These are phyloP conservation scores for Plantago coronopus DNA, from an alignment of 305 asterid species.

Conservation along the genomic window DNA sequence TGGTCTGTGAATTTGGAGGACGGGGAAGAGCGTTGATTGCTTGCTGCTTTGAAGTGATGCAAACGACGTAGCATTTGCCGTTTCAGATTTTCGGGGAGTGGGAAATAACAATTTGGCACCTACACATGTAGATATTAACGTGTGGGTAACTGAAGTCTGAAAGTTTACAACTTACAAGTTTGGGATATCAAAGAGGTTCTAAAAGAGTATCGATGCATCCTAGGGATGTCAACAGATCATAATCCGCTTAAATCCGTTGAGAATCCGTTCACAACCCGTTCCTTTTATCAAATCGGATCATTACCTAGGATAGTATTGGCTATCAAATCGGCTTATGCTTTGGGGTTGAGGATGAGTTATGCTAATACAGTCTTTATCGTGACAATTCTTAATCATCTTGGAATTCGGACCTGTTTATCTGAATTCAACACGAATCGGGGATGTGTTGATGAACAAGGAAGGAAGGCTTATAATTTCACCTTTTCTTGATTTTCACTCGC, in stretches of 20 bases:
- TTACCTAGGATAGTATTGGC: no score
- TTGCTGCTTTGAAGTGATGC: background rate
- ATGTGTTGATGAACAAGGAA: conserved; percentile 53
- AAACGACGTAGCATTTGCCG: background rate
- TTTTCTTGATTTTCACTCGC: conserved; percentile 48
- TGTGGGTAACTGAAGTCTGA: no score
- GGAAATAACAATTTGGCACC: background rate
- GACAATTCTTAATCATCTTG: conserved; percentile 66
- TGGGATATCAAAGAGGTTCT: no score
- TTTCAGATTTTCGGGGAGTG: background rate
- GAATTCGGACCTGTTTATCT: conserved; percentile 47
- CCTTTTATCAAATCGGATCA: no score
- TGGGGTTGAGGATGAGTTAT: no score
- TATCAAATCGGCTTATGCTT: no score
- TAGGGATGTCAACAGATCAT: no score
- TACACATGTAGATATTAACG: background rate
- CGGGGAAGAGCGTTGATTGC: background rate
- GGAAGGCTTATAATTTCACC: conserved; percentile 58
- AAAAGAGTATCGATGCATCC: no score
- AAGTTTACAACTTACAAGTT: background rate
- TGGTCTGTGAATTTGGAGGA: background rate
- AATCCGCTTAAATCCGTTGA: no score
- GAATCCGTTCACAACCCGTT: no score
- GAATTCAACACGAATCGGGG: conserved; percentile 74
- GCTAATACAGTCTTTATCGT: no score